These are phyloP conservation scores for Neurospora sp. DNA, from an alignment of 495 filamentous ascomycete species.

Conservation along the genomic window DNA sequence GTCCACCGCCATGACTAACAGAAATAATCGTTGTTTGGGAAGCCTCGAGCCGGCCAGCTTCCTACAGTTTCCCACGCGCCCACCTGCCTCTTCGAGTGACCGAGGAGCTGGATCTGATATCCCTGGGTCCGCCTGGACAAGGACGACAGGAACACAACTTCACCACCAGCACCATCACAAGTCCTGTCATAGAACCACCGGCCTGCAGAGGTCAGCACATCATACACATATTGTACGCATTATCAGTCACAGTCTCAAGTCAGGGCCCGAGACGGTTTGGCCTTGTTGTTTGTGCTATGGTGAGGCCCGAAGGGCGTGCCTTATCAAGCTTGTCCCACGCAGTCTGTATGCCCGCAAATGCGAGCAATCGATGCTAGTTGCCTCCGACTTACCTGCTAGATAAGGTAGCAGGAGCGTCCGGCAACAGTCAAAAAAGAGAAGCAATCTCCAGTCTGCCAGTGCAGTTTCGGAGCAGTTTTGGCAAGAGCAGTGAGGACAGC, in stretches of 20 bases:
- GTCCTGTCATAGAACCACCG: background rate
- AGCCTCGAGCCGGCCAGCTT: background rate
- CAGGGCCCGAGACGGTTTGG: background rate
- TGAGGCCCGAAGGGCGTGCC: background rate
- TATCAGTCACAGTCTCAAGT: background rate
- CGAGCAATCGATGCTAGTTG: background rate
- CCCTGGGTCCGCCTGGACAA: background rate
- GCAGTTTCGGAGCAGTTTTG: background rate
- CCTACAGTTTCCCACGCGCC: background rate
- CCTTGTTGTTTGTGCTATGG: background rate
- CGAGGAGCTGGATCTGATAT: background rate
- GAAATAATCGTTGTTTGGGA: background rate
- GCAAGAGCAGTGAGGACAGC: background rate
- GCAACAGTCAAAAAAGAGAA: background rate
- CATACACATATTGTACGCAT: background rate
- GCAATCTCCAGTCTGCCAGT: background rate
- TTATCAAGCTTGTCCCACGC: background rate
- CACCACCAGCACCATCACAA: background rate
- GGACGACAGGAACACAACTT: background rate
- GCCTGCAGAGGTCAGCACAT: background rate
- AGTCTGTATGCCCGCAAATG: background rate
- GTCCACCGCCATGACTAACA: background rate
- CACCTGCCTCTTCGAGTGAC: background rate
- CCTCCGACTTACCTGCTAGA: background rate
- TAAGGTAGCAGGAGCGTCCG: background rate